A percentile compares a stretch with the other conserved stretches of the same genome.
These are phyloP conservation scores for Nannizzia gypsea DNA, from an alignment of 2,329 filamentous ascomycete species.

Conservation along the genomic window DNA sequence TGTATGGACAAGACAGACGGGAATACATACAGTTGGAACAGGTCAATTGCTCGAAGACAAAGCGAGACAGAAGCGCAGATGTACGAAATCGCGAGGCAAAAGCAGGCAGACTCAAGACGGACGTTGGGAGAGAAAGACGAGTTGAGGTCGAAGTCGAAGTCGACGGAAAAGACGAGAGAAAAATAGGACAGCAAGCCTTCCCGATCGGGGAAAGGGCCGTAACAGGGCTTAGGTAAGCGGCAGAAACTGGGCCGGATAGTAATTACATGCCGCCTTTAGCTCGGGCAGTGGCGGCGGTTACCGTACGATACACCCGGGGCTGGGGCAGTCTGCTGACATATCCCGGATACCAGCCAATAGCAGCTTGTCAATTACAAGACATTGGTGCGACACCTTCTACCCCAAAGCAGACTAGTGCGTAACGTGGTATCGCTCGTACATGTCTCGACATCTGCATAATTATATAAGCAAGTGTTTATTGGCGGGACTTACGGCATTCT, in stretches of 20 bases:
- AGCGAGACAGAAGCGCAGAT: neutral
- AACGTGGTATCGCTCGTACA: neutral
- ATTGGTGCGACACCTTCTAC: neutral
- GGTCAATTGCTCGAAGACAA: neutral
- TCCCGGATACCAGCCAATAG: neutral
- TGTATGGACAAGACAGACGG: neutral
- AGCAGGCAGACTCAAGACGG: neutral
- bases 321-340: neutral
- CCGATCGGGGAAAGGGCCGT: slow-evolving; percentile 2
- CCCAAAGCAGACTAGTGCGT: neutral
- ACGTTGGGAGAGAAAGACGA: neutral
- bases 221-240: neutral
- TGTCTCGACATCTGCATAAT: neutral
- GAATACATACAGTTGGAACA: neutral
- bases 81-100: neutral
- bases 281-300: slow-evolving; percentile 1
- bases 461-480: neutral
- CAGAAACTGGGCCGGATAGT: neutral
- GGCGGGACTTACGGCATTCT: neutral
- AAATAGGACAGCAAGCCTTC: slow-evolving; percentile 3
- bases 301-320: neutral
- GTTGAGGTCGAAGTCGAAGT: neutral
- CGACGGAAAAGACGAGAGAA: neutral
- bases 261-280: slow-evolving; percentile 3
- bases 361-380: neutral